Base-by-base conservation (phyloP, 1,284 basidiomycete genomes). In the Trametes pubescens region DNA sequence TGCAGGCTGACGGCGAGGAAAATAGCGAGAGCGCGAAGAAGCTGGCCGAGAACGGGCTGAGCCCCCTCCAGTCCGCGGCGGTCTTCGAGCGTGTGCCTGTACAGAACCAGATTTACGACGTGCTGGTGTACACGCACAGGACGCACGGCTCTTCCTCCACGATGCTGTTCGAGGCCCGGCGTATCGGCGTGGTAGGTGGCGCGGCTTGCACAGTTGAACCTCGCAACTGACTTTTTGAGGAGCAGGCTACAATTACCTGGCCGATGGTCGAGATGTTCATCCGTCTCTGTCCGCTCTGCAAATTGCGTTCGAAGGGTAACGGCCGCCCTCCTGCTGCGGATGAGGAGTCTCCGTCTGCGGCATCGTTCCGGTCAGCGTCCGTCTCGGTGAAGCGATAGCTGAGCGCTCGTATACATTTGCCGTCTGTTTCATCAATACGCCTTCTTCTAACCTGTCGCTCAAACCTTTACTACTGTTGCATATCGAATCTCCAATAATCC, bases 211-310 rank as follows among this genome's bases (percentile, higher is more conserved):
- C 51, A 48, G 63, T 64, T 53, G 47, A 22, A 26, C 8, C 22
- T 51, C 51, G 51, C 47, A 37, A 26, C 62, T 64, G 49, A 59
- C 37, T 21, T 40, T 66, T 65, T 54, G 66, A 57, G 54, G 47
- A 58, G 21, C 66, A 91, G 89, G 82, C 86, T 43, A 80, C 80
- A 22, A 83, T 91, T 59, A 90, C 88, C 11, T 91, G 88, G 89
- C 87, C 89, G 6, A 91, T 91, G 86, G 82, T 85, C 8, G 89
- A 91, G 73, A 81, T 86, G 47, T 91, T 90, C 74, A 78, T 82
- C 52, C 82, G 82, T 32, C 74, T 89, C 37, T 91, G 89, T 69
- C 89, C 89, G 5, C 71, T 86, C 5, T 91, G 89, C 76, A 85
- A 80, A 65, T 71, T 76, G 59, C 76, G 77, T 56, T 70, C 76